Conservation (phyloP, 164 flowering plant species). For the Protea cynaroides region DNA sequence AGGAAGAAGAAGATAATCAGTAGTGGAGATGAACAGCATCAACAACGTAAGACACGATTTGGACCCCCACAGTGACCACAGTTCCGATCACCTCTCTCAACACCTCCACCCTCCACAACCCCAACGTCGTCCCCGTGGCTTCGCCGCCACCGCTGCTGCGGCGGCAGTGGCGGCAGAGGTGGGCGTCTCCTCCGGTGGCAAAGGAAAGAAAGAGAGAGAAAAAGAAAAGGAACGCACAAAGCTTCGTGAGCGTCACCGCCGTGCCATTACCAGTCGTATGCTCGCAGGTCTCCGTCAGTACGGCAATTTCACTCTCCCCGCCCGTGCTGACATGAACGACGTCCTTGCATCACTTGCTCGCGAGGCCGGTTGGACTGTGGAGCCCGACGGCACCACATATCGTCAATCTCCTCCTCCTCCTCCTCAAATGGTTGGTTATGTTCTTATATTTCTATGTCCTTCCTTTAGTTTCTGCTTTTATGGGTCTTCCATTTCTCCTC, state of each 20-base stretch:
- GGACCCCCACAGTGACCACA: slow-evolving; percentile 26
- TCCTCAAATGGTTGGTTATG: slow-evolving; percentile 10
- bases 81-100: slow-evolving; percentile 22
- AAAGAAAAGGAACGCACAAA: slow-evolving; percentile 71
- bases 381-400: slow-evolving; percentile 63
- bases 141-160: slow-evolving; percentile 46
- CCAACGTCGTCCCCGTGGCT: slow-evolving; percentile 53
- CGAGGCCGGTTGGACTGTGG: slow-evolving; percentile 82
- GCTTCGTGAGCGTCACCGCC: slow-evolving; percentile 65
- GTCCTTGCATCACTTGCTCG: slow-evolving; percentile 73
- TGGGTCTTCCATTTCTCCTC: not conserved
- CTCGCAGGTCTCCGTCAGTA: slow-evolving; percentile 67
- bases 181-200: slow-evolving; percentile 10
- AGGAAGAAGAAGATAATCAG: not conserved
- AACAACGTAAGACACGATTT: slow-evolving; percentile 25
- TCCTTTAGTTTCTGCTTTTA: not conserved
- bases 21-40: slow-evolving; percentile 5
- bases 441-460: not conserved
- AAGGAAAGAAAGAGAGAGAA: slow-evolving; percentile 59
- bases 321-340: slow-evolving; percentile 77
- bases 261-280: slow-evolving; percentile 71
- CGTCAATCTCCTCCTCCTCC: slow-evolving; percentile 46
- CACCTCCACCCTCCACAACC: slow-evolving; percentile 12
- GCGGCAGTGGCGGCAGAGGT: slow-evolving; percentile 16
- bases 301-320: slow-evolving; percentile 72